Percentiles rank a stretch among this genome's conserved stretches.
Conservation (phyloP, 1,139 yeast species). For the Protomyces gravidus region DNA sequence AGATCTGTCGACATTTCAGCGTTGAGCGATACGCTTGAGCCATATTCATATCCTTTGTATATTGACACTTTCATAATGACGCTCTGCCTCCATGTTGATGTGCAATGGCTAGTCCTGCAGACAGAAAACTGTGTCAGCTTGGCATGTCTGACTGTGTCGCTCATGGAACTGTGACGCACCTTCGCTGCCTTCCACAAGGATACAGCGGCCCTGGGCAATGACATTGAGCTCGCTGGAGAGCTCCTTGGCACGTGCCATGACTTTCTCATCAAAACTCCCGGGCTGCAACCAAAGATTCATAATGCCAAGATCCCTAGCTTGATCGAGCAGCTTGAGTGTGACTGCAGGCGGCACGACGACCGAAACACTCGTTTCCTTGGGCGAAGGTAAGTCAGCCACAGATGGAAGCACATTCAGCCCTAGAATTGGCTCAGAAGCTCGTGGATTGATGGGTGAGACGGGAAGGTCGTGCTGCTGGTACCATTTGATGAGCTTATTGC, state of each 20-base stretch:
- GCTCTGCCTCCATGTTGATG: constrained; percentile 21
- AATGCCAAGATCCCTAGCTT: constrained; percentile 44
- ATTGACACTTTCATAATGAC: neutral
- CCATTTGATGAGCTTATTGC: constrained; percentile 68
- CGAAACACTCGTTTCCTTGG: constrained; percentile 40
- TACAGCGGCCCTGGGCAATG: constrained; percentile 62
- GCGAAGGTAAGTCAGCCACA: constrained; percentile 31
- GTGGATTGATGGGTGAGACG: constrained; percentile 59
- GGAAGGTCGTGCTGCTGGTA: constrained; percentile 56
- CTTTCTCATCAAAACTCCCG: constrained; percentile 56
- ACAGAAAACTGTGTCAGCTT: neutral
- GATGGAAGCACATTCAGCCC: constrained; percentile 39
- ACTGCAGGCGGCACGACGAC: constrained; percentile 72
- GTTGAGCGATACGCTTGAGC: neutral
- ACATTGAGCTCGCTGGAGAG: constrained; percentile 40
- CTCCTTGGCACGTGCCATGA: constrained; percentile 46
- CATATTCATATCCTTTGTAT: neutral
- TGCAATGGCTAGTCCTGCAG: constrained; percentile 35
- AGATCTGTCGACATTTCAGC: constrained; percentile 2
- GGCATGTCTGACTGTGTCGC: neutral
- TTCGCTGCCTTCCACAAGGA: constrained; percentile 62
- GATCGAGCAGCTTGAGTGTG: constrained; percentile 50
- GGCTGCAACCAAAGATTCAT: constrained; percentile 80
- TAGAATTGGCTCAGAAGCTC: constrained; percentile 44
- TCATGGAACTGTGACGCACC: constrained; percentile 37